Base-by-base conservation (phyloP, 1,139 yeast species). In the Pichia sp. region DNA sequence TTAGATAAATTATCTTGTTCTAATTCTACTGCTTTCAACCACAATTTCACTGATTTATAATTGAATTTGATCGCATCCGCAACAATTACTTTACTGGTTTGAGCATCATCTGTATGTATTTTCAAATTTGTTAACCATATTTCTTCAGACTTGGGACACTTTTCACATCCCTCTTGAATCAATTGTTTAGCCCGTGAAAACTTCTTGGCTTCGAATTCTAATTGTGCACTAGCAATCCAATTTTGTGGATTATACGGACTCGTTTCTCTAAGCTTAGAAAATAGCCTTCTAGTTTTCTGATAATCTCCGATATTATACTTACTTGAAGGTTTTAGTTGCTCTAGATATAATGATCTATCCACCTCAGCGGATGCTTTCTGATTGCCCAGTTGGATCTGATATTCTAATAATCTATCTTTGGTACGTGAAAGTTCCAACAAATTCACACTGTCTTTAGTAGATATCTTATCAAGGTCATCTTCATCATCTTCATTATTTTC, bases 201-300 rank as follows among this genome's bases (percentile, higher is more conserved):
- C 46, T 81, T 81, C 36, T 73, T 72, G 1, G 83, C 85, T 44
- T 76, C 77, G 53, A 81, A 85, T 61, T 93, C 98, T 11, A 90
- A 63, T 42, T 90, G 67, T 0, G 96, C 95, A 34, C 91, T 79
- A 0, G 95, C 89, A 27, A 93, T 86, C 96, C 97, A 93, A 12
- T 89, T 88, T 43, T 79, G 77, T 0, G 96, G 77, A 49, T 83
- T 84, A 39, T 70, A 67, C 0, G 98, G 96, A 57, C 87, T 85
- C 0, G 90, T 70, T 54, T 77, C 81, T 31, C 94, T 73, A 50
- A 87, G 74, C 2, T 94, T 83, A 10, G 77, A 69, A 42, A 90
- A 70, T n/a, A 89, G 70, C 3, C 73, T 63, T 34, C 95, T 67
- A 21, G 83, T 79, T 50, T 79, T 79, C 36, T 73, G 71, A 6